These are phyloP conservation scores for Przewalskia tangutica DNA, from an alignment of 257 asterid species.

Conservation along the genomic window DNA sequence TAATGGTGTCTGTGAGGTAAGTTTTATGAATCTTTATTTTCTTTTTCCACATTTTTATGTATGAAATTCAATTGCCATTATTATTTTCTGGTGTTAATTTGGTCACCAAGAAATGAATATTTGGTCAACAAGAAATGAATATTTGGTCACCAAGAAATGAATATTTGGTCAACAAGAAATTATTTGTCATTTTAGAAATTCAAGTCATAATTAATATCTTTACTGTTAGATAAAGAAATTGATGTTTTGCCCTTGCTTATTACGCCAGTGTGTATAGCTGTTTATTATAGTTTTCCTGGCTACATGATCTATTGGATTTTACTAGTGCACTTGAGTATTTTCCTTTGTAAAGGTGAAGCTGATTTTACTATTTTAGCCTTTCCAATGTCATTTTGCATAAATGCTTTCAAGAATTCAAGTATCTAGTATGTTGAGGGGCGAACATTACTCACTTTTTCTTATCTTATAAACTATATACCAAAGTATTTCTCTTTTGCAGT, in stretches of 20 bases:
- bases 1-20: constrained; percentile 89
- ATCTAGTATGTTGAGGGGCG: neutral
- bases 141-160: neutral
- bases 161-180: too few relatives aligned
- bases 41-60: neutral
- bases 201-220: too few relatives aligned
- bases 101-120: neutral
- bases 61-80: neutral
- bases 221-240: neutral
- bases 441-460: neutral
- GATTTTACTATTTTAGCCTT: neutral
- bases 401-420: neutral
- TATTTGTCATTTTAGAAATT: too few relatives aligned
- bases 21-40: neutral
- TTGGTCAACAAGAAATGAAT: neutral
- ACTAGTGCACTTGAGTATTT: neutral
- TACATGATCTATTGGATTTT: neutral
- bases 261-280: neutral
- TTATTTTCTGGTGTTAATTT: neutral
- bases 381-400: neutral
- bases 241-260: neutral
- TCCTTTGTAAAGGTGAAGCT: neutral
- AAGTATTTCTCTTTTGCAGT: neutral
- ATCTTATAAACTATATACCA: neutral
- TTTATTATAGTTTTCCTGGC: neutral